Conservation (phyloP, 2,329 filamentous ascomycete species). For the Penicillium sp. region DNA sequence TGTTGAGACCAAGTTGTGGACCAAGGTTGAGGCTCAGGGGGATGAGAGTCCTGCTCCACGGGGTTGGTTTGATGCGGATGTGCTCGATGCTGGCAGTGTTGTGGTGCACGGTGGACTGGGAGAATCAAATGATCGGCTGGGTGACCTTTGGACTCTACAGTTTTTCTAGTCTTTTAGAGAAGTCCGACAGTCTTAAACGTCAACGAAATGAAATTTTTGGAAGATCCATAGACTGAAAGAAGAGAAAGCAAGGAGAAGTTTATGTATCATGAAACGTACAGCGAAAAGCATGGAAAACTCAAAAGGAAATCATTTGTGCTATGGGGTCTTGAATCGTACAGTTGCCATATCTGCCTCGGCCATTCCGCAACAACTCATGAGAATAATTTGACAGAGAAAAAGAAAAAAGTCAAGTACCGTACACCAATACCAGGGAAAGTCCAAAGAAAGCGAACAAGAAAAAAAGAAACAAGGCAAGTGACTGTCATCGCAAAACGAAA, state of each 20-base stretch:
- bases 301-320: conserved; percentile 17
- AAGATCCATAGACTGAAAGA: conserved; percentile 15
- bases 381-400: conserved; percentile 8
- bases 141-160: conserved; percentile 43
- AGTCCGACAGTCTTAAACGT: neutral
- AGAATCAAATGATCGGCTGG: conserved; percentile 45
- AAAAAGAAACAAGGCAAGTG: conserved; percentile 5
- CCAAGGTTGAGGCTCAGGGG: conserved; percentile 20
- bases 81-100: conserved; percentile 29
- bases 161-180: conserved; percentile 14
- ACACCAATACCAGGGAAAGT: conserved; percentile 17
- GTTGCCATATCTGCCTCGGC: conserved; percentile 12
- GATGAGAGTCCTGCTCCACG: conserved; percentile 33
- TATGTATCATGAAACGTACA: conserved; percentile 18
- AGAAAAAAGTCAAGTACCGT: conserved; percentile 7
- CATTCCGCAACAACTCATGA: conserved; percentile 1
- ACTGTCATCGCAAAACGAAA: conserved; percentile 7
- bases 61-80: conserved; percentile 50
- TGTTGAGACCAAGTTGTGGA: conserved; percentile 29
- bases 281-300: conserved; percentile 10
- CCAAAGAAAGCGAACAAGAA: neutral
- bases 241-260: conserved; percentile 3
- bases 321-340: conserved; percentile 18
- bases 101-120: conserved; percentile 46
- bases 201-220: conserved; percentile 8